phyloP scores from a whole-genome alignment of 1,284 basidiomycete genomes.

The Cystobasidium sp. region DNA sequence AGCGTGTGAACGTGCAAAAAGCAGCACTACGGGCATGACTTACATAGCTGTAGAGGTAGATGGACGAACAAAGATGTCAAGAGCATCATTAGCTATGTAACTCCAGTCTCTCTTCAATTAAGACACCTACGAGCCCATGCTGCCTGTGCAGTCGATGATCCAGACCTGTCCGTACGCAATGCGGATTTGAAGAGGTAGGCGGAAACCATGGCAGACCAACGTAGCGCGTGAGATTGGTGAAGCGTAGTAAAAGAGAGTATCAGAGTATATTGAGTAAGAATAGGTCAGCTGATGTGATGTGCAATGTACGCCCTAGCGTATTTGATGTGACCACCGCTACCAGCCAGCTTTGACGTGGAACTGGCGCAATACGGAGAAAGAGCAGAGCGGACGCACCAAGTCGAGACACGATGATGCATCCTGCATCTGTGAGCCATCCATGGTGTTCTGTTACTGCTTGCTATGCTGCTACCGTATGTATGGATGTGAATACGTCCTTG shows the following conservation, averaged over 20 bases:
- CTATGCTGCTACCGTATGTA: not conserved
- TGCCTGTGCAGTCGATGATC: slow-evolving; percentile 39
- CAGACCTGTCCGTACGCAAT: slow-evolving; percentile 5
- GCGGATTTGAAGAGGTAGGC: not conserved
- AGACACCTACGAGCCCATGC: slow-evolving; percentile 31
- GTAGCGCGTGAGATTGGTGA: not conserved
- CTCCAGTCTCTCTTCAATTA: not conserved
- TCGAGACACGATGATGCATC: slow-evolving; percentile 22
- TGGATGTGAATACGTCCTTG: not conserved
- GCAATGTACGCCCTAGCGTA: too few relatives aligned
- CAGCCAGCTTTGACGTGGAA: not conserved
- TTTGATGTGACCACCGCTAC: too few relatives aligned
- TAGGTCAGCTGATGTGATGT: too few relatives aligned
- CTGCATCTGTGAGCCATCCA: slow-evolving; percentile 1
- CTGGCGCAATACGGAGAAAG: not conserved
- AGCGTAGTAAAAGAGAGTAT: not conserved
- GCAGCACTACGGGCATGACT: too few relatives aligned
- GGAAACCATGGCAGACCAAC: not conserved
- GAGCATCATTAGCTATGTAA: not conserved
- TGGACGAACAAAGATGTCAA: too few relatives aligned
- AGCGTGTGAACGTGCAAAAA: too few relatives aligned
- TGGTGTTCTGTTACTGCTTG: not conserved
- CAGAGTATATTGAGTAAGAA: too few relatives aligned
- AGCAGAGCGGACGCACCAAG: slow-evolving; percentile 2
- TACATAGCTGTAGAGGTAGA: too few relatives aligned